Base-by-base conservation (phyloP, 2,329 filamentous ascomycete species). In the Byssochlamys sp. region DNA sequence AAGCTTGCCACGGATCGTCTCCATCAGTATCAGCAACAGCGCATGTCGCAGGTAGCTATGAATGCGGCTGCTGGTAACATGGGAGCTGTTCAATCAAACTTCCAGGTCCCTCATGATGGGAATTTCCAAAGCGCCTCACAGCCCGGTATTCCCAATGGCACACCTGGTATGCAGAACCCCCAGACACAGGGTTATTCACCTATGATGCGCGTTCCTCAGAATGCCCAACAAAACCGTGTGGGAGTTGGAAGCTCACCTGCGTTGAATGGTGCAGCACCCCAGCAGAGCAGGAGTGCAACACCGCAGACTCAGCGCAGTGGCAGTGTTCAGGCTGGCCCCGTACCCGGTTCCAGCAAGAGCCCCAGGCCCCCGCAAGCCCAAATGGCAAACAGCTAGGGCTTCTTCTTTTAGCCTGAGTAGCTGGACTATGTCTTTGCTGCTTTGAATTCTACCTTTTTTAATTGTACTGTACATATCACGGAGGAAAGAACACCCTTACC, bases 171-270 rank as follows among this genome's bases (percentile, higher is more conserved):
- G 66, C 76, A 77, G 58, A 74, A 73, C 28, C 72, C 75, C 55
- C 78, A 80, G 61, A 67, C 77, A 25, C 78, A 80, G 62, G 71
- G 76, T 19, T 81, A 78, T 63, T 79, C 79, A 35, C 78, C 79
- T n/a, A 76, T 80, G 71, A 75, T 81, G 72, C 74, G 78, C 48
- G 77, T 78, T 54, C 75, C 80, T 31, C 80, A 81, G 62, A 67
- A 71, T 19, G 69, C 71, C 35, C 77, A 75, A 60, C 73, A 71
- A 57, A 75, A 69, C 56, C 72, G 74, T 4, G 67, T 71, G 33
- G 69, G 66, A 10, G 69, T 74, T 53, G 71, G 65, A 50, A 73
- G 68, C 57, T 76, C 74, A 3, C 75, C 75, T n/a, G 74, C 73
- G 10, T 71, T 78, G 70, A 77, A 75, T 61, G 75, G 73, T 52